phyloP scores from a whole-genome alignment of 2,329 filamentous ascomycete genomes.

The Beauveria scarabaeidicola region DNA sequence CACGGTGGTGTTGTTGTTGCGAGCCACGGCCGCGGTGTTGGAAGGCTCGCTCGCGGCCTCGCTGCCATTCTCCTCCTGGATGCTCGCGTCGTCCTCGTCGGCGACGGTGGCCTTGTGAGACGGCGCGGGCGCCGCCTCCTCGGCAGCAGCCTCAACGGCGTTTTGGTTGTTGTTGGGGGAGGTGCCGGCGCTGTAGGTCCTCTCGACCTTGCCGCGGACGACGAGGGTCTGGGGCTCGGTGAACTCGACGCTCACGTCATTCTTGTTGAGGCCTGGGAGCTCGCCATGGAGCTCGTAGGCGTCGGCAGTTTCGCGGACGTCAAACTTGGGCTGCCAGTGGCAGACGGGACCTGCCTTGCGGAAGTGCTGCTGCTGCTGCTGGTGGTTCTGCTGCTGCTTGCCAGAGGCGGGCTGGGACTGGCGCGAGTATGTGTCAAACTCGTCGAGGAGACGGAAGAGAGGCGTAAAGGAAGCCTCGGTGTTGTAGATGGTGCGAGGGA shows the following conservation, averaged over 20 bases:
- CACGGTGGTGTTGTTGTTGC: constrained; percentile 19
- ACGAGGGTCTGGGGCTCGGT: constrained; percentile 65
- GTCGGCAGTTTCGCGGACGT: constrained; percentile 61
- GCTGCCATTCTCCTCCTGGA: constrained; percentile 21
- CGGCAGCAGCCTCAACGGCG: constrained; percentile 38
- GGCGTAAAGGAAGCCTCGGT: constrained; percentile 45
- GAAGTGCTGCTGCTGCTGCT: constrained; percentile 21
- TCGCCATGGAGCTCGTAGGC: constrained; percentile 73
- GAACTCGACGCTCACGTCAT: constrained; percentile 71
- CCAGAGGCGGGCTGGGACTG: constrained; percentile 18
- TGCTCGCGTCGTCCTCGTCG: constrained; percentile 40
- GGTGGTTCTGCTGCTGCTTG: constrained; percentile 1
- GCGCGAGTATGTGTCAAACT: constrained; percentile 50
- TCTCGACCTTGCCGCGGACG: constrained; percentile 62
- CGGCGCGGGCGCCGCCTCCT: constrained; percentile 28
- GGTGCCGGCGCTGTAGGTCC: constrained; percentile 48
- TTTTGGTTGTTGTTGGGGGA: constrained; percentile 23
- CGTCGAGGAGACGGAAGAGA: constrained; percentile 56
- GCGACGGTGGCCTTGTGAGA: constrained; percentile 56
- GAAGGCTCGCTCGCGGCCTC: constrained; percentile 23
- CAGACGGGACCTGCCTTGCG: constrained; percentile 23
- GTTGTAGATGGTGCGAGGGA: constrained; percentile 45
- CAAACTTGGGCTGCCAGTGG: constrained; percentile 68
- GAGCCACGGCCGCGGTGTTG: constrained; percentile 16
- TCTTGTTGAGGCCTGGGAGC: constrained; percentile 65